Base-by-base conservation (phyloP, 1,284 basidiomycete species). In the Cutaneotrichosporon mucoides region DNA sequence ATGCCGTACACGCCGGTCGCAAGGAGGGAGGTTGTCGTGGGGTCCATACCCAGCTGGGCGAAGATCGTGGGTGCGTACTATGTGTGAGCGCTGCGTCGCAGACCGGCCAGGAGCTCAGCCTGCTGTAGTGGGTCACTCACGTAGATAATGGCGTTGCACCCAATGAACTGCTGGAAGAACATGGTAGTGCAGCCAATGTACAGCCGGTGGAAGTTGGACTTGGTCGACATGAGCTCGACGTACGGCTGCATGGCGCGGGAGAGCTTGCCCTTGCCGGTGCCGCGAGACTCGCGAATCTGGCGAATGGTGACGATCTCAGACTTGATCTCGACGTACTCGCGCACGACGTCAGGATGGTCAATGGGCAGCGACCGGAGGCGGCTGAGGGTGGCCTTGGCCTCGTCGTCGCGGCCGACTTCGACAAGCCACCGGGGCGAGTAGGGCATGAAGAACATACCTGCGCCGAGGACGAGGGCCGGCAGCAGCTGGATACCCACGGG, bases 1-100 rank as follows among this genome's bases (percentile, higher is more conserved):
- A 76, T 61, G 46, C 75, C 75, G 60, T 73, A 77, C 34, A 76
- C 60, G 12, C 75, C 76, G 3, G 75, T 76, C 0, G 71, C 66
- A 10, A 75, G 62, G 16, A 76, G 65, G 16, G 66, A 67, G 1
- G 66, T 66, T 9, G 68, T 70, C 50, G 62, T 68, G 5, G 67
- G 56, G 53, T 62, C 59, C 13, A 66, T 45, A 10, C 70, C 70
- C 12, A 77, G 61, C 5, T 63, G 62, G 9, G 50, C 56, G 61
- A 77, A 75, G 45, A 77, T 62, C 42, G 67, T 58, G 11, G 58
- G 63, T 4, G 58, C 55, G 50, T 59, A 24, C 24, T 24, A 45
- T 46, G 38, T 24, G 9, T 2, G 37, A 41, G 38, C 41, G 50
- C 38, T 49, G 35, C 33, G 24, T 24, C 24, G 24, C 24, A 24